Percentiles rank a stretch among this genome's conserved stretches.
These are phyloP conservation scores for Chaetomium sp. DNA, from an alignment of 2,329 filamentous ascomycete genomes.

Conservation along the genomic window DNA sequence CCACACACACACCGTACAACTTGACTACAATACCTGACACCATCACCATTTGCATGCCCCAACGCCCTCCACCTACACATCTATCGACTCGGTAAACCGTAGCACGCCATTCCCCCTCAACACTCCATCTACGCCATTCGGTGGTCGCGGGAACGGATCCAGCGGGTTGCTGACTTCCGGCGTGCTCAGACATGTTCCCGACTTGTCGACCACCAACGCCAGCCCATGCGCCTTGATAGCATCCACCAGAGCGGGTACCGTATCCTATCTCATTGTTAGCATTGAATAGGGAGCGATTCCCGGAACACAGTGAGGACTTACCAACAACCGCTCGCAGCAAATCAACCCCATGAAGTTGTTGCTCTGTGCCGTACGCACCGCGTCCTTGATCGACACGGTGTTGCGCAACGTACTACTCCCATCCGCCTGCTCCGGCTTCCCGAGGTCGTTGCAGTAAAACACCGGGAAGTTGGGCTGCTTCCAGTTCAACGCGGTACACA, in stretches of 20 bases:
- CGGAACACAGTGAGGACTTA: constrained; percentile 39
- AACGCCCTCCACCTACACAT: constrained; percentile 40
- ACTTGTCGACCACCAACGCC: constrained; percentile 84
- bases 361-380: constrained; percentile 82
- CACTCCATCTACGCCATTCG: constrained; percentile 80
- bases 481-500: constrained; percentile 96
- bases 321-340: constrained; percentile 78
- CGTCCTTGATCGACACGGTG: constrained; percentile 85
- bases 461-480: constrained; percentile 98
- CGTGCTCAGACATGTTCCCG: constrained; percentile 43
- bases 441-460: constrained; percentile 89
- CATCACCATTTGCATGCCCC: too few relatives aligned
- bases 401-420: constrained; percentile 45
- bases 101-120: constrained; percentile 81
- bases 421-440: constrained; percentile 35
- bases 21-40: too few relatives aligned
- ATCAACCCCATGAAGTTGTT: constrained; percentile 99
- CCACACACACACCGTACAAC: too few relatives aligned
- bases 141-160: constrained; percentile 55
- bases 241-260: constrained; percentile 85
- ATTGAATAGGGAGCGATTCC: background rate
- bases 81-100: constrained; percentile 88
- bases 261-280: constrained; percentile 52
- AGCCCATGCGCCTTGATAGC: constrained; percentile 92
- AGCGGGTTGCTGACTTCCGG: constrained; percentile 31